These are phyloP conservation scores for Puccinia hordei DNA, from an alignment of 1,284 basidiomycete species.

Conservation along the genomic window DNA sequence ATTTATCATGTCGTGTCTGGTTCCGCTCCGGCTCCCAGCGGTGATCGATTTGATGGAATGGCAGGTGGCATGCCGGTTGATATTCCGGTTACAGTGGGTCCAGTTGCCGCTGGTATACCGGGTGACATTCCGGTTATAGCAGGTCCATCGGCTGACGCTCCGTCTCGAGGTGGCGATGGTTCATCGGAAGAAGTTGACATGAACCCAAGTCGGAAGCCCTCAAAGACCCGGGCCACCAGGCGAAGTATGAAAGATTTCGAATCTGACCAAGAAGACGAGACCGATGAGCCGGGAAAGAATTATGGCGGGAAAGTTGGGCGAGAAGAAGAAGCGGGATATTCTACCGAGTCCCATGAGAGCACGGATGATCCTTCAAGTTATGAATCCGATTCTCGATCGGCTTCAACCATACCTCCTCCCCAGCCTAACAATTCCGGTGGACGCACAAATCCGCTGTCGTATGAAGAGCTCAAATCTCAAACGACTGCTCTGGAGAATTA, in stretches of 20 bases:
- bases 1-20: not conserved
- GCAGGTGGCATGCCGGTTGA: not conserved
- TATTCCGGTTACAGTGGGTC: not conserved
- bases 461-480: no score
- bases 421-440: not conserved
- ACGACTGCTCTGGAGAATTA: no score
- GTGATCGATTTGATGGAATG: not conserved
- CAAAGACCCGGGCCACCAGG: not conserved
- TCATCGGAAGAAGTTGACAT: no score
- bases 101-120: not conserved
- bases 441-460: no score
- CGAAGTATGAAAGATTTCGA: not conserved
- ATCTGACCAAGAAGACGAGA: not conserved
- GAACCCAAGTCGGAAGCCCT: not conserved
- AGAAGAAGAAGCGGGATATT: not conserved
- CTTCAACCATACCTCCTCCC: not conserved
- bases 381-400: not conserved
- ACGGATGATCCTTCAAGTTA: not conserved
- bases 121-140: not conserved
- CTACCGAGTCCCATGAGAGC: not conserved
- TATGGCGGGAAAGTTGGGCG: not conserved
- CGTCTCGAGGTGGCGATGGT: no score
- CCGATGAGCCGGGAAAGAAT: not conserved
- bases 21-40: not conserved
- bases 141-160: no score